Evolutionary conservation across 1,139 yeast genomes (phyloP).

Genomic region (Meyerozyma sp.): DNA sequence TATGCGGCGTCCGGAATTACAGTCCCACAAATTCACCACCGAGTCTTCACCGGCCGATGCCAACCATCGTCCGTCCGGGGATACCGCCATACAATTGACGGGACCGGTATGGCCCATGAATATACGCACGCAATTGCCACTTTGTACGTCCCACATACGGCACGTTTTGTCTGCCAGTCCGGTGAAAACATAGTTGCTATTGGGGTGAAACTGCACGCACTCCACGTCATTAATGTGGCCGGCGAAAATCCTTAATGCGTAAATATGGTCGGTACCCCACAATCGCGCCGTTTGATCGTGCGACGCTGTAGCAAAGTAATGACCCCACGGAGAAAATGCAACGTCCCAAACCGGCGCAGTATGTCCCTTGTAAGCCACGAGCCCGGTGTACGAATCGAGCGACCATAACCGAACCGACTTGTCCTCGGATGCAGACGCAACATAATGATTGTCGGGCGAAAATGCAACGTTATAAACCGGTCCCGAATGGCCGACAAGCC

Average conservation of each 20-base stretch:
- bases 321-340: slow-evolving; percentile 89
- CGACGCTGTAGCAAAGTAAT: slow-evolving; percentile 94
- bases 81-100: slow-evolving; percentile 76
- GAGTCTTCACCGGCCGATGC: slow-evolving; percentile 96
- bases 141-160: slow-evolving; percentile 95
- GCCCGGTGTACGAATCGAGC: slow-evolving; percentile 79
- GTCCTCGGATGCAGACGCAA: slow-evolving; percentile 85
- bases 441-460: slow-evolving; percentile 81
- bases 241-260: slow-evolving; percentile 92
- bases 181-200: slow-evolving; percentile 87
- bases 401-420: slow-evolving; percentile 93
- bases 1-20: slow-evolving; percentile 82
- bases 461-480: slow-evolving; percentile 88
- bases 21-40: slow-evolving; percentile 87
- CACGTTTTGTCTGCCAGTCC: slow-evolving; percentile 95
- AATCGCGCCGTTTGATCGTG: slow-evolving; percentile 96
- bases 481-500: slow-evolving; percentile 89
- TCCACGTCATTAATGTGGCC: slow-evolving; percentile 98
- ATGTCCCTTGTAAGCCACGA: slow-evolving; percentile 95
- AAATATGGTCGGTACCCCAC: slow-evolving; percentile 98
- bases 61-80: slow-evolving; percentile 96
- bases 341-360: slow-evolving; percentile 98
- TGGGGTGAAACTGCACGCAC: slow-evolving; percentile 92
- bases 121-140: slow-evolving; percentile 88
- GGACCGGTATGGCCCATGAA: slow-evolving; percentile 93